Base-by-base conservation (phyloP, 1,139 yeast species). In the Pichia norvegensis region DNA sequence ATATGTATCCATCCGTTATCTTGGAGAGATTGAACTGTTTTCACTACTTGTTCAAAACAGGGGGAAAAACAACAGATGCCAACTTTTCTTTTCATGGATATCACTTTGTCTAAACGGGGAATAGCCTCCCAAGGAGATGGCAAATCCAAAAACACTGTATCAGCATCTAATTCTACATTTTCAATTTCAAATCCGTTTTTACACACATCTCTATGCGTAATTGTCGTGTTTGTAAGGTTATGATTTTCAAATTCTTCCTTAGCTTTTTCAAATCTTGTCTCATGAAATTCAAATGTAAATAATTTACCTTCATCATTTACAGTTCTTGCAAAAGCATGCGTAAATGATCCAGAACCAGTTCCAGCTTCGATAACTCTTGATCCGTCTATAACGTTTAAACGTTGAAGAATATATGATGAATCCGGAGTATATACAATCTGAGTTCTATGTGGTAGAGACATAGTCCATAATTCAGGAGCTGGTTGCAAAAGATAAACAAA, bases 81-180 rank as follows among this genome's bases (percentile, higher is more conserved):
- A 13, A 79, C 83, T 38, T 73, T 68, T 48, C 72, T 69, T 22
- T 67, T 67, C 9, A 66, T 63, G n/a, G 84, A 67, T 19, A 86
- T 72, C 4, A 85, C 95, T 33, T 62, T 57, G 23, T 71, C 67
- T 41, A 92, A 67, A 62, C 85, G 83, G 7, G 90, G 88, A 47
- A 94, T 83, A 11, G 98, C 98, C 25, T 80, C 80, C 97, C 98
- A 92, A 4, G 99, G 98, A 6, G 96, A 82, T 1, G 99, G 99
- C 43, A 94, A 73, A 62, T 94, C 99, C 53, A 94, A 72, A 59
- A 94, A 94, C 0, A 92, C 78, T 2, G 82, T 81, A 46, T 82
- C 81, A 0, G 86, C 95, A 35, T 73, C 64, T 10, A 81, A 58
- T 3, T 58, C 57, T 1, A 63, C 60, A 25, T 57, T 61, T 2